Evolutionary conservation across 345 rosid genomes (phyloP), one percentile per base, ranked within the genome.

Genomic region (Brassica carinata): DNA sequence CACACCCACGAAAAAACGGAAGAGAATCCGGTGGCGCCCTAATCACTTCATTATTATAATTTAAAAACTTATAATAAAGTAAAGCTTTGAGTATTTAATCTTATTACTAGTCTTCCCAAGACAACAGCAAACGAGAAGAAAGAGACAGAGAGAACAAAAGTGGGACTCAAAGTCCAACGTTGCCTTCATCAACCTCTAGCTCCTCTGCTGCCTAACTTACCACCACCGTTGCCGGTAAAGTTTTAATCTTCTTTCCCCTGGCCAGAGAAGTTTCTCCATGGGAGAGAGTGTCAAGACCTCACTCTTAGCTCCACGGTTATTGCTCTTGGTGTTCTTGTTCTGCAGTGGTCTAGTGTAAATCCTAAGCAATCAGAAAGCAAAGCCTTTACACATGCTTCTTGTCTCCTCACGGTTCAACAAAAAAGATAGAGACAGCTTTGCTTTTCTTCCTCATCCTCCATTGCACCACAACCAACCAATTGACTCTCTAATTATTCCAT

Each of bases 331-430:
- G 63, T 64, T 80, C 79, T 88, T 82, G 55, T 79, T 71, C 79
- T 86, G 85, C 85, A 86, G 79, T 82, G 71, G 75, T 84, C 67
- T 90, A 77, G 91, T 86, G 95, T 87, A 79, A 79, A 78, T 34
- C 43, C 67, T 77, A 88, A 87, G 87, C 86, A 84, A 84, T 30
- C 84, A 76, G 17, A 70, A 70, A 53, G 62, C 77, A 67, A 59
- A 73, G 82, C 79, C 75, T 18, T 48, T 29, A 78, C 89, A 87
- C 88, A 87, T 87, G 91, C 86, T 76, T 81, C 82, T 71, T 87
- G 88, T 85, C 90, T 85, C 87, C 88, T 83, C 80, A 78, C 70
- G 58, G 7, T 62, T 51, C 75, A 82, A 63, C 85, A 45, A 18
- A 33, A 61, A 76, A 81, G 62, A 77, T 59, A 73, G 29, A 73